Base-by-base conservation (phyloP, 139 green algal genomes). In the Closterium sp. region DNA sequence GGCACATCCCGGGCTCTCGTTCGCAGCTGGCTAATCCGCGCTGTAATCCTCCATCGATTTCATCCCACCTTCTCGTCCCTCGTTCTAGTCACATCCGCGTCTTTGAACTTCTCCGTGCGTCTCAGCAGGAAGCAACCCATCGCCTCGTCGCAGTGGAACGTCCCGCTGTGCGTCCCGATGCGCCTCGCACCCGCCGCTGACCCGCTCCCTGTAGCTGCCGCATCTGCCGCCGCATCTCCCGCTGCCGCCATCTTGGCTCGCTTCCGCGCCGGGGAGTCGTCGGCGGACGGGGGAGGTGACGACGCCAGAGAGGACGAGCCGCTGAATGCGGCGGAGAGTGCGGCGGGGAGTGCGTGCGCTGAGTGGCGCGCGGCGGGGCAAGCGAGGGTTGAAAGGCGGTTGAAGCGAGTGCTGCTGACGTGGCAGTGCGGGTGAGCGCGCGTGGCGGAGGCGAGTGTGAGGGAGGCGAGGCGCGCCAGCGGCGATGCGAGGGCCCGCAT, bases 61-160 rank as follows among this genome's bases (percentile, higher is more conserved):
- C 7, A 21, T 0, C 69, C 31, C 31, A 94, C 92, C 92, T 94
- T 69, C 34, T 93, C 23, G 90, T 99, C 96, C 9, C 98, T 92
- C 1, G 93, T 97, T 21, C 97, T 91, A 55, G 98, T 94, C 12
- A 98, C 85, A 0, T 94, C 87, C 1, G 93, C 93, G 69, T 95
- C 90, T 3, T 21, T 16, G 76, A 95, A 95, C 36, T 85, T 66
- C 12, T 91, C 76, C 35, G 93, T 95, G 36, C 25, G 81, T 28
- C 90, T 28, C 25, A 95, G 35, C 94, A 99, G 88, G 94, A 95
- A 98, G 94, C 96, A 98, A 1, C 97, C 98, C 19, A 99, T 93
- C 0, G 97, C 98, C 94, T 99, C 98, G 91, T 99, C 98, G 95
- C 97, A 99, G 93, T 99, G 98, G 92, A 99, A 99, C 1, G 95